Percentiles rank a stretch among this genome's conserved stretches.
These are phyloP conservation scores for Candida alai DNA, from an alignment of 805 yeast genomes.

Conservation along the genomic window DNA sequence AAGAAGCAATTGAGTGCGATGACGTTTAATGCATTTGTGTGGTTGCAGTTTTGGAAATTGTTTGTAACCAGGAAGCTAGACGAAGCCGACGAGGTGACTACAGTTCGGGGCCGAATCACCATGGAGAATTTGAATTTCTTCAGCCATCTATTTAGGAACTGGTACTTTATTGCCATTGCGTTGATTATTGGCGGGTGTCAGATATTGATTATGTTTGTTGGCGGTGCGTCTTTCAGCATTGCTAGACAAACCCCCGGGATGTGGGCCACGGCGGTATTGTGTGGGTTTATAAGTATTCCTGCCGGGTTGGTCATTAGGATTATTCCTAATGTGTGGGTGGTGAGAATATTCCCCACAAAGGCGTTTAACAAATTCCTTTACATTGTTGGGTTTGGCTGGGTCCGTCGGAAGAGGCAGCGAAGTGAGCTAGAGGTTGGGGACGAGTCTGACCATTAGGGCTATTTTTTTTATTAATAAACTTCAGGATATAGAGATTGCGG, in stretches of 20 bases:
- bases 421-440: slow-evolving; percentile 4
- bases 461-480: too few species aligned
- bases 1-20: slow-evolving; percentile 66
- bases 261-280: slow-evolving; percentile 86
- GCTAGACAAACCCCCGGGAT: slow-evolving; percentile 72
- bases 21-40: slow-evolving; percentile 94
- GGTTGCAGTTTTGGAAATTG: slow-evolving; percentile 95
- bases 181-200: slow-evolving; percentile 78
- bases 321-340: slow-evolving; percentile 77
- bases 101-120: slow-evolving; percentile 56
- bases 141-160: slow-evolving; percentile 75
- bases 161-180: slow-evolving; percentile 73
- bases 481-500: too few species aligned
- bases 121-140: slow-evolving; percentile 73
- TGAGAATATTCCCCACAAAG: slow-evolving; percentile 59
- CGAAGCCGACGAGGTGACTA: slow-evolving; percentile 68
- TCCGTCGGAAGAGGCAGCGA: slow-evolving; percentile 22
- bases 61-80: slow-evolving; percentile 89
- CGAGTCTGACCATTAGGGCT: too few species aligned
- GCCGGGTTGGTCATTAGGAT: slow-evolving; percentile 72
- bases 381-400: slow-evolving; percentile 33
- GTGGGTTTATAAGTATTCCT: slow-evolving; percentile 82
- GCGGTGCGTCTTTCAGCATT: slow-evolving; percentile 92
- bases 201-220: slow-evolving; percentile 88
- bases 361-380: slow-evolving; percentile 39